phyloP scores from a whole-genome alignment of 1,284 basidiomycete species.

The Ganoderma meredithae region DNA sequence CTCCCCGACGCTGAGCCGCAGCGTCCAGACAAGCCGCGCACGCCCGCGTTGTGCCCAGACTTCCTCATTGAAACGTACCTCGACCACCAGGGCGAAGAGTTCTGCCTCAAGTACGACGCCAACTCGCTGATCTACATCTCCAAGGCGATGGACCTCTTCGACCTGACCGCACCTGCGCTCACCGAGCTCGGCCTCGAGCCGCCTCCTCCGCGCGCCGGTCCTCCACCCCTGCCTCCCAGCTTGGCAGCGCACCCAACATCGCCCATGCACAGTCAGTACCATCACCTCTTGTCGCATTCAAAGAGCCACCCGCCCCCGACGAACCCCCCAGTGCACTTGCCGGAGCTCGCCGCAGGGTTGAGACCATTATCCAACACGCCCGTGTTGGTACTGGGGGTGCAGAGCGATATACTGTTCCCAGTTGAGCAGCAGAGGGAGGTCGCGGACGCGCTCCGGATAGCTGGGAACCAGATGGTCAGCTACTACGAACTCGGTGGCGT shows the following conservation, averaged over 20 bases:
- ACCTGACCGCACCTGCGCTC: slow-evolving; percentile 88
- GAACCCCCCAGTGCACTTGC: slow-evolving; percentile 79
- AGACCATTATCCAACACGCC: slow-evolving; percentile 81
- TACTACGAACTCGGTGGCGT: slow-evolving; percentile 99
- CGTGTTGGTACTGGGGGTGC: slow-evolving; percentile 90
- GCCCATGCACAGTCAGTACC: slow-evolving; percentile 38
- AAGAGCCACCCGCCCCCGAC: slow-evolving; percentile 75
- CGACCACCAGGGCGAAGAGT: slow-evolving; percentile 97
- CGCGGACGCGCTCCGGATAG: slow-evolving; percentile 90
- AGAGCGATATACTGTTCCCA: slow-evolving; percentile 96
- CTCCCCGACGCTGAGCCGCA: slow-evolving; percentile 45
- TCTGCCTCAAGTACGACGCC: slow-evolving; percentile 98
- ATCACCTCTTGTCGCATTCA: slow-evolving; percentile 58
- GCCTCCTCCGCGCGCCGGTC: slow-evolving; percentile 39
- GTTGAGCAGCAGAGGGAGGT: slow-evolving; percentile 98
- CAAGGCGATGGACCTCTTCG: slow-evolving; percentile 99
- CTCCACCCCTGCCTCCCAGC: slow-evolving; percentile 38
- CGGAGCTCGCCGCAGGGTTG: slow-evolving; percentile 86
- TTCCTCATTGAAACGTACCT: slow-evolving; percentile 99
- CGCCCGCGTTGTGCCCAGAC: slow-evolving; percentile 91
- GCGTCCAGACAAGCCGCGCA: slow-evolving; percentile 47
- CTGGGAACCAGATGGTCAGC: slow-evolving; percentile 87
- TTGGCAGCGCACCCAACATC: slow-evolving; percentile 39
- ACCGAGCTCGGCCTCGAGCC: slow-evolving; percentile 64
- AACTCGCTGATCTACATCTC: slow-evolving; percentile 99